These are phyloP conservation scores for Chaetomium sp. DNA, from an alignment of 2,329 filamentous ascomycete species.

Conservation along the genomic window DNA sequence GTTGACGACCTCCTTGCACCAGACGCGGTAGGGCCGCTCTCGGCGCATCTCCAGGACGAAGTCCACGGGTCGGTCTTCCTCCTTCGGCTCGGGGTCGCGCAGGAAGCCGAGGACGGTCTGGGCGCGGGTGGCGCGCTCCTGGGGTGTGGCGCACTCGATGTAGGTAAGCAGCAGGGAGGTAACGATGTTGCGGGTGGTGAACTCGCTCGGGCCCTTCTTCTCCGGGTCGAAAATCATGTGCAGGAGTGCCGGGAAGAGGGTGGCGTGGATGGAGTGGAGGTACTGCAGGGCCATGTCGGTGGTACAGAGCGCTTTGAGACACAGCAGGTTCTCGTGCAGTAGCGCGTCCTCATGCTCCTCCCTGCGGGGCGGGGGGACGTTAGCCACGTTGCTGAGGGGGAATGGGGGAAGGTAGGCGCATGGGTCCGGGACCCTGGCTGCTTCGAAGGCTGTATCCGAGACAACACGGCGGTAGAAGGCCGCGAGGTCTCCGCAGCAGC, in stretches of 20 bases:
- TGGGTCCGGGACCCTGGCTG: constrained; percentile 9
- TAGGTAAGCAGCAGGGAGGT: constrained; percentile 88
- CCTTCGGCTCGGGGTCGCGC: constrained; percentile 74
- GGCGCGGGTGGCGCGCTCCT: constrained; percentile 69
- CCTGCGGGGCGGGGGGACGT: constrained; percentile 52
- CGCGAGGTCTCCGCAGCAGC: not conserved
- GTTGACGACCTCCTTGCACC: constrained; percentile 88
- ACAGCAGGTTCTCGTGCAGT: constrained; percentile 88
- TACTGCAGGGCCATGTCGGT: constrained; percentile 83
- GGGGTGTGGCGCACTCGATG: constrained; percentile 66
- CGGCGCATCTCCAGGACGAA: constrained; percentile 91
- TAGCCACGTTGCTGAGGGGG: constrained; percentile 22
- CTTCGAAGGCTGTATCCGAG: not conserved
- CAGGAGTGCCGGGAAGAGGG: constrained; percentile 82
- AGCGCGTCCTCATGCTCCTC: constrained; percentile 96
- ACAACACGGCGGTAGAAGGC: not conserved
- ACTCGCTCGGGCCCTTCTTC: constrained; percentile 96
- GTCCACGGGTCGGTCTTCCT: constrained; percentile 73
- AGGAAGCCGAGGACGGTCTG: constrained; percentile 76
- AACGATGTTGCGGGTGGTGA: constrained; percentile 88
- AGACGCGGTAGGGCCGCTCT: constrained; percentile 85
- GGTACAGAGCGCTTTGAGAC: constrained; percentile 91
- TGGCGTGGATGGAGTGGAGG: constrained; percentile 74
- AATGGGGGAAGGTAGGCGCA: constrained; percentile 2
- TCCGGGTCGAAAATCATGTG: constrained; percentile 96